Evolutionary conservation across 1,284 basidiomycete species (phyloP).

Genomic region (Leccinum cinnamomeum): DNA sequence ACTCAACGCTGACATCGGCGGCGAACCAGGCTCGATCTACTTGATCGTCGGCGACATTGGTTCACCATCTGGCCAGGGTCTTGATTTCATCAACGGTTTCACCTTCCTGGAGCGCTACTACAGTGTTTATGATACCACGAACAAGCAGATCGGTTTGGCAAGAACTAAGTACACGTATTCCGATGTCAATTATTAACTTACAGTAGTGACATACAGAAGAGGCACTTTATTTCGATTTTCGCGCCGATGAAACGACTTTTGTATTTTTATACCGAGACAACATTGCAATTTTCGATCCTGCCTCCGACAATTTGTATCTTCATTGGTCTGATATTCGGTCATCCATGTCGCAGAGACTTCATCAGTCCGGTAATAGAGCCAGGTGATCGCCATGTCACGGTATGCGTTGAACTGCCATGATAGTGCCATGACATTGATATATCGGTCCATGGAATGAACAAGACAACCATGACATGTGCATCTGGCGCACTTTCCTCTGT

Average conservation of each 20-base stretch:
- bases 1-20: constrained; percentile 46
- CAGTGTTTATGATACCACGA: constrained; percentile 44
- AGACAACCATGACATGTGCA: no score
- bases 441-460: no score
- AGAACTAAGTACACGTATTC: neutral
- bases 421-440: no score
- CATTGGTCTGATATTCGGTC: neutral
- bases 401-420: no score
- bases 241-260: neutral
- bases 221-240: neutral
- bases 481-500: no score
- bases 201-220: neutral
- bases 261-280: neutral
- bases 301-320: neutral
- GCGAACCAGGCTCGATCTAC: constrained; percentile 43
- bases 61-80: constrained; percentile 39
- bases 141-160: neutral
- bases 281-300: neutral
- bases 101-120: constrained; percentile 68
- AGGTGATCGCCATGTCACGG: no score
- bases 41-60: constrained; percentile 49
- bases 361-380: neutral
- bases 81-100: constrained; percentile 56
- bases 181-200: neutral
- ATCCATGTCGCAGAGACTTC: neutral